Evolutionary conservation across 148 eudicot genomes (phyloP).

Genomic region (Persicaria tinctoria): DNA sequence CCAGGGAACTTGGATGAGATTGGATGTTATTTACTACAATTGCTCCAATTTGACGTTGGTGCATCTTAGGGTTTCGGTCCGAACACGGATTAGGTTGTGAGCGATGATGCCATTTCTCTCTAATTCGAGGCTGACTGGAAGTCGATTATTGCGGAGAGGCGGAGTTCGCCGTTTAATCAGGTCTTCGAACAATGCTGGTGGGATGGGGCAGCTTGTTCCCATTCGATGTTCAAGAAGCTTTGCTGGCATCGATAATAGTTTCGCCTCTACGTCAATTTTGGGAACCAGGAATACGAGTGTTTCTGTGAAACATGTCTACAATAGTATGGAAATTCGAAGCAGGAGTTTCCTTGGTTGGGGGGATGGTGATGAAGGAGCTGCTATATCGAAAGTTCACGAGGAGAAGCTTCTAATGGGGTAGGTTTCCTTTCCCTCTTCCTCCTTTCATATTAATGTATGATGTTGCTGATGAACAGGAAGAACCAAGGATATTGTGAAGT

Average conservation of each 20-base stretch:
- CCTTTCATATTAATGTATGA: not conserved
- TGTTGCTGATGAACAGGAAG: not conserved
- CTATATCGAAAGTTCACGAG: conserved; percentile 60
- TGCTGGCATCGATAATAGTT: conserved; percentile 23
- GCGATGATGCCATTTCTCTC: conserved; percentile 38
- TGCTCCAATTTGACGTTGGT: not conserved
- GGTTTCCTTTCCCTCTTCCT: conserved; percentile 7
- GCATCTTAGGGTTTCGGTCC: not conserved
- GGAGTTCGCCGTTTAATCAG: conserved; percentile 19
- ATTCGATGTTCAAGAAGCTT: conserved; percentile 43
- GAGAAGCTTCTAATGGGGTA: conserved; percentile 76
- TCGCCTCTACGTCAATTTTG: conserved; percentile 14
- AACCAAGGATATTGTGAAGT: not conserved
- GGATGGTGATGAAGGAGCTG: conserved; percentile 76
- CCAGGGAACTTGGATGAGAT: too few species aligned
- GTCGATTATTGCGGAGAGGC: conserved; percentile 24
- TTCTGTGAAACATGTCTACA: not conserved
- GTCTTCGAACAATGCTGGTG: conserved; percentile 9
- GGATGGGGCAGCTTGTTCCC: conserved; percentile 24
- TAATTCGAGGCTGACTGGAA: conserved; percentile 36
- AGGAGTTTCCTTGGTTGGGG: conserved; percentile 79
- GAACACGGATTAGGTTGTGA: not conserved
- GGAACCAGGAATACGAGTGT: conserved; percentile 7
- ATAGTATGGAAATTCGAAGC: conserved; percentile 28
- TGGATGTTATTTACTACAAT: not conserved